Evolutionary conservation across 1,284 basidiomycete genomes (phyloP).

Genomic region (Irpex sp.): DNA sequence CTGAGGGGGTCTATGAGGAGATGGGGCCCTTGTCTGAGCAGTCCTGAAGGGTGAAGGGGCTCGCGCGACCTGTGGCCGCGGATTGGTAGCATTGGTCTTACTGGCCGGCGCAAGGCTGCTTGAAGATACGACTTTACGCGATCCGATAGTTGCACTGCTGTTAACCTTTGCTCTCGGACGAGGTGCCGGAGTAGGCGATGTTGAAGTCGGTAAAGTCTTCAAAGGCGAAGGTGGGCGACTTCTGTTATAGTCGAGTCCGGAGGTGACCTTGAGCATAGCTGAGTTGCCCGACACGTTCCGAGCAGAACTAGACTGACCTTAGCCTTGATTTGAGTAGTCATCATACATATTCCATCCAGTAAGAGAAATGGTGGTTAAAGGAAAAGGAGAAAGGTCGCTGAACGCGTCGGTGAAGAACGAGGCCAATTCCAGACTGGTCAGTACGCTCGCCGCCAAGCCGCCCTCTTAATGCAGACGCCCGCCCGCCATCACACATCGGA

Average conservation of each 20-base stretch:
- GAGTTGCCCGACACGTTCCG: conserved; percentile 16
- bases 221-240: conserved; percentile 46
- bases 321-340: conserved; percentile 25
- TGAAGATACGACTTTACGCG: conserved; percentile 35
- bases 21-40: conserved; percentile 24
- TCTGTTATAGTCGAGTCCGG: conserved; percentile 27
- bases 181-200: conserved; percentile 29
- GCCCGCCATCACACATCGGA: neutral
- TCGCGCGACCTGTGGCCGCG: conserved; percentile 22
- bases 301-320: conserved; percentile 22
- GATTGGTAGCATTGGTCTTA: conserved; percentile 16
- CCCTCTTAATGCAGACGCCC: neutral
- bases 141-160: conserved; percentile 39
- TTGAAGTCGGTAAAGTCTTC: conserved; percentile 33
- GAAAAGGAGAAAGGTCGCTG: neutral
- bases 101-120: conserved; percentile 15
- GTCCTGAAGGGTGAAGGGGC: conserved; percentile 39
- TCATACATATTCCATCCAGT: conserved; percentile 8
- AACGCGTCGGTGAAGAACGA: conserved; percentile 1
- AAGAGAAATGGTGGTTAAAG: neutral
- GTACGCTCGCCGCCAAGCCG: neutral
- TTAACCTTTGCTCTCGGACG: conserved; percentile 60
- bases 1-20: conserved; percentile 35
- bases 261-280: conserved; percentile 27
- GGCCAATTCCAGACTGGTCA: conserved; percentile 1